Evolutionary conservation across 192 early-diverging fungal species (phyloP).

Genomic region (Coemansia guatemalensis): DNA sequence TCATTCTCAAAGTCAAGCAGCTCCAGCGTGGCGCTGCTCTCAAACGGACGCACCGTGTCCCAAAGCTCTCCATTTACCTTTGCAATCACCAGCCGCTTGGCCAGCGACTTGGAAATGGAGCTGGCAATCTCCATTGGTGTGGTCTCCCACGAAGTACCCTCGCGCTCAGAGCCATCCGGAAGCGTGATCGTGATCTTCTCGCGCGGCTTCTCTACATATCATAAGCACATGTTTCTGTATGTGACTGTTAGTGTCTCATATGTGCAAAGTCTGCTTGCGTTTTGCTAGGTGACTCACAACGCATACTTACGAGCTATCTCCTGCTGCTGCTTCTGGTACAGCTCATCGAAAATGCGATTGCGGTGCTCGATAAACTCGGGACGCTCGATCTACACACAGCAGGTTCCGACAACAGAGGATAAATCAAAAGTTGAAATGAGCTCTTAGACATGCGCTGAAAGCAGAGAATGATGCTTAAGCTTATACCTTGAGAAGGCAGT

Average conservation of each 20-base stretch:
- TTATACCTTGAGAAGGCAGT: background rate
- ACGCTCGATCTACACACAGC: constrained; percentile 26
- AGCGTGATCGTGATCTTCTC: constrained; percentile 81
- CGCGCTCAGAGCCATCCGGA: constrained; percentile 78
- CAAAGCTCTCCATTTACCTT: constrained; percentile 91
- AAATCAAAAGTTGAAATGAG: no score
- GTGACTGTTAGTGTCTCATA: no score
- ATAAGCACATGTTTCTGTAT: background rate
- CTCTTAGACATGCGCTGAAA: no score
- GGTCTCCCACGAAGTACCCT: constrained; percentile 91
- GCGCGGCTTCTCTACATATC: constrained; percentile 64
- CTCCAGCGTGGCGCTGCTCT: constrained; percentile 75
- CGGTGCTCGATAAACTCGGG: constrained; percentile 54
- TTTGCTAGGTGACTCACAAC: constrained; percentile 25
- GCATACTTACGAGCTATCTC: constrained; percentile 44
- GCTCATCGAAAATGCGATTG: constrained; percentile 54
- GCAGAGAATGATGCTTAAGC: background rate
- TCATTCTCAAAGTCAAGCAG: constrained; percentile 92
- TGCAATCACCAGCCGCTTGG: constrained; percentile 88
- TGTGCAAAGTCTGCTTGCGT: background rate
- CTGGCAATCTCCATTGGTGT: constrained; percentile 91
- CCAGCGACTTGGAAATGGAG: constrained; percentile 83
- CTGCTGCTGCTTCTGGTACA: constrained; percentile 48
- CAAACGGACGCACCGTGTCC: constrained; percentile 88
- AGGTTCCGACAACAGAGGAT: no score